phyloP scores from a whole-genome alignment of 2,329 filamentous ascomycete species.

The Xylaria sp. region DNA sequence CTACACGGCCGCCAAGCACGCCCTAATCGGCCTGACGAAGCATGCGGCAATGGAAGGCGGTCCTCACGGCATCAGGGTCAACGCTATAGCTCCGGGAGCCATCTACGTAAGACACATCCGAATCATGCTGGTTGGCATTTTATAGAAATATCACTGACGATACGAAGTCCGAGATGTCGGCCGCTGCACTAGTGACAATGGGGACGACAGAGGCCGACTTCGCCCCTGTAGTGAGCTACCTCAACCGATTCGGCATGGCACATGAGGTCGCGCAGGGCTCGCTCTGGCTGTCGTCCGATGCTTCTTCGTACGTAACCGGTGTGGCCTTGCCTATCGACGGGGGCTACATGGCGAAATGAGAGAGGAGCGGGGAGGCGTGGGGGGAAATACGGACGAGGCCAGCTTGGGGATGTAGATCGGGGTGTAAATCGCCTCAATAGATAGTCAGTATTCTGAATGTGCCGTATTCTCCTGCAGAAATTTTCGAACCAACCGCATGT shows the following conservation, averaged over 20 bases:
- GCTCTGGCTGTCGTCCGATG: constrained; percentile 39
- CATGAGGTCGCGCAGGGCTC: constrained; percentile 39
- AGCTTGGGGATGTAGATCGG: not conserved
- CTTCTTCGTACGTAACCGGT: constrained; percentile 38
- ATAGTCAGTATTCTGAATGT: not conserved
- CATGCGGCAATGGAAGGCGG: constrained; percentile 40
- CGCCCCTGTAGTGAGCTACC: constrained; percentile 12
- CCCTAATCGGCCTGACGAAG: constrained; percentile 47
- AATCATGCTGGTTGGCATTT: not conserved
- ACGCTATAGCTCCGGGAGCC: constrained; percentile 35
- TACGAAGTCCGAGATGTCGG: constrained; percentile 28
- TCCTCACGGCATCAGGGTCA: constrained; percentile 39
- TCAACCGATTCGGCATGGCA: constrained; percentile 25
- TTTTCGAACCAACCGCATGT: not conserved
- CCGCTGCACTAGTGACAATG: constrained; percentile 22
- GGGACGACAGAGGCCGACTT: constrained; percentile 26
- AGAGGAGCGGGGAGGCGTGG: not conserved
- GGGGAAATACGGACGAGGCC: not conserved
- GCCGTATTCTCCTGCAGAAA: not conserved
- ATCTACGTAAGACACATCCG: constrained; percentile 21
- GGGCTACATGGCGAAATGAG: constrained; percentile 25
- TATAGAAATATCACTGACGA: not conserved
- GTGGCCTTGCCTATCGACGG: constrained; percentile 37
- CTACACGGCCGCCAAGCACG: constrained; percentile 47
- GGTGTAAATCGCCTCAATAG: not conserved